These are phyloP conservation scores for Coffea canephora DNA, from an alignment of 257 asterid genomes.

Conservation along the genomic window DNA sequence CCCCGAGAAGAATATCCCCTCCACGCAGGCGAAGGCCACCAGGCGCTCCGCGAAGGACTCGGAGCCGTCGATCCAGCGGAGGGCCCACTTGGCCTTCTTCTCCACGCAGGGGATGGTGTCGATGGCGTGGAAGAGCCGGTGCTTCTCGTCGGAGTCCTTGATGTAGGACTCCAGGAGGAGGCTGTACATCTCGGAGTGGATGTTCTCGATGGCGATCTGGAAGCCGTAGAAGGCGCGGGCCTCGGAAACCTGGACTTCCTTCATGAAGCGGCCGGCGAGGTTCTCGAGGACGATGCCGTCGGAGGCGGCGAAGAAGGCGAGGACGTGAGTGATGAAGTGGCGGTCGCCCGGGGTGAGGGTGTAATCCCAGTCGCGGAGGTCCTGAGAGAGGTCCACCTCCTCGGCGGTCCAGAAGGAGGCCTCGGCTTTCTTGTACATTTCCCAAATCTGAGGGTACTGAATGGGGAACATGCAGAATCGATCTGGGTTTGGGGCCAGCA, in stretches of 20 bases:
- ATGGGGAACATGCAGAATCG: conserved; percentile 97
- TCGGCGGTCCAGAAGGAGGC: conserved; percentile 99
- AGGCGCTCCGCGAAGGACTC: no score
- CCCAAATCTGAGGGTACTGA: conserved; percentile 93
- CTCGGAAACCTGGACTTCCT: conserved; percentile 85
- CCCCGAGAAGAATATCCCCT: no score
- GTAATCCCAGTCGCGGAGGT: conserved; percentile 63
- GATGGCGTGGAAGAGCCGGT: conserved; percentile 60
- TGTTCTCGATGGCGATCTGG: conserved; percentile 91
- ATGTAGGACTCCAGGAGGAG: conserved; percentile 75
- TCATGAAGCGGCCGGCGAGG: conserved; percentile 94
- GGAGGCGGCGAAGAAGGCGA: conserved; percentile 95
- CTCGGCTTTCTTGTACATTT: conserved; percentile 92
- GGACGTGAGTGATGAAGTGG: conserved; percentile 77
- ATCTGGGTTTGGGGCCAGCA: conserved; percentile 71
- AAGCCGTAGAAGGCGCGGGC: conserved; percentile 96
- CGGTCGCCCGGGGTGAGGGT: conserved; percentile 56
- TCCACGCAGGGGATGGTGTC: conserved; percentile 82
- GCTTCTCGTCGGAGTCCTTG: conserved; percentile 69
- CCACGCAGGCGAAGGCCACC: no score
- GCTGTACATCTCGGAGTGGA: conserved; percentile 95
- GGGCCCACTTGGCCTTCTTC: conserved; percentile 39
- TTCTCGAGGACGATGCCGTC: conserved; percentile 95
- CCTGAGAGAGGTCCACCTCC: conserved; percentile 83
- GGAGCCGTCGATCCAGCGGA: no score